Conservation (phyloP, 169 alveolate genomes). For the Cryptosporidium ubiquitum region DNA sequence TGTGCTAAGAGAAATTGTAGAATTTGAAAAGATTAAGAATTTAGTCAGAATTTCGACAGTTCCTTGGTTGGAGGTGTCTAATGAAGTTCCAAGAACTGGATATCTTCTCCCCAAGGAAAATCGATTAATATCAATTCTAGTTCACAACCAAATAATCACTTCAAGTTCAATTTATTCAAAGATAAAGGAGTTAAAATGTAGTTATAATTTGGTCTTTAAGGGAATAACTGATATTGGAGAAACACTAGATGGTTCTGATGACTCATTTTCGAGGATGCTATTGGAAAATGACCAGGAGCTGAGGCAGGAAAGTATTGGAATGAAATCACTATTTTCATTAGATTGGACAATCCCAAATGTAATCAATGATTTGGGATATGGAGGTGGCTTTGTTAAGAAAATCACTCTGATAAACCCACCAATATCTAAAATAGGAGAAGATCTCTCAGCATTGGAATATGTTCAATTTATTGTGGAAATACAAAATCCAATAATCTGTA, state of each 20-base stretch:
- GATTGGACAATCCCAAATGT: constrained; percentile 57
- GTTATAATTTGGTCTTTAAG: constrained; percentile 5
- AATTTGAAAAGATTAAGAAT: neutral
- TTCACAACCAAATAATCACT: constrained; percentile 42
- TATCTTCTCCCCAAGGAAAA: constrained; percentile 47
- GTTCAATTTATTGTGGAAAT: constrained; percentile 28
- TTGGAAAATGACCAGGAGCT: constrained; percentile 29
- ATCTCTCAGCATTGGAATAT: neutral
- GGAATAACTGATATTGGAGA: constrained; percentile 24
- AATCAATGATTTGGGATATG: constrained; percentile 8
- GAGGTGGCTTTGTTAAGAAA: constrained; percentile 62
- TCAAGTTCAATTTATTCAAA: constrained; percentile 35
- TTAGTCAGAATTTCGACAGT: constrained; percentile 11
- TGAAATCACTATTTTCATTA: constrained; percentile 23
- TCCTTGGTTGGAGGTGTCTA: constrained; percentile 68
- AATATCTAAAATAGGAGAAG: neutral
- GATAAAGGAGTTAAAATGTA: neutral
- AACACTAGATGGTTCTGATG: neutral
- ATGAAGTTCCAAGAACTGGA: constrained; percentile 47
- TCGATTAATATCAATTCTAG: constrained; percentile 32
- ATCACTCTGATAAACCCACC: constrained; percentile 1
- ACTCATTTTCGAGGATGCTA: constrained; percentile 31
- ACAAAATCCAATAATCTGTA: constrained; percentile 53
- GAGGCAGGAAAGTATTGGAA: constrained; percentile 17
- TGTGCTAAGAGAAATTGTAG: neutral